Conservation (phyloP, 495 filamentous ascomycete species). For the Recurvomyces mirabilis region DNA sequence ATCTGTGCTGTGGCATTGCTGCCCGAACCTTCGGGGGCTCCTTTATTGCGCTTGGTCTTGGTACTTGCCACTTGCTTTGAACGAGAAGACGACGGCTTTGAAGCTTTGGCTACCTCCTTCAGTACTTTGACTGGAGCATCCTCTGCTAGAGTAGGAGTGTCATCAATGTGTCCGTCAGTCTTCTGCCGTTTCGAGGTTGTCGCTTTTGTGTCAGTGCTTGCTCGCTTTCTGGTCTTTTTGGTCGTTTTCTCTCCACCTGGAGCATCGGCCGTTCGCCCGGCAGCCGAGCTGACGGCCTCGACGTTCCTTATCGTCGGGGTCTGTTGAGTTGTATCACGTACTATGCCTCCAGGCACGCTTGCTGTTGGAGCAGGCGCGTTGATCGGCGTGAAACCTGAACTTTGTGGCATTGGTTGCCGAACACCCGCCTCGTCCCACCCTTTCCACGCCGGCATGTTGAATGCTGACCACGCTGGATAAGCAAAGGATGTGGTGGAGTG, state of each 20-base stretch:
- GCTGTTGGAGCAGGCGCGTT: slow-evolving; percentile 7
- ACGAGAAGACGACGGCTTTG: neutral
- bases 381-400: slow-evolving; percentile 13
- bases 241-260: no score
- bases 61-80: neutral
- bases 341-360: neutral
- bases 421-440: slow-evolving; percentile 3
- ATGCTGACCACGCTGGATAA: no score
- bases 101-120: neutral
- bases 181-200: slow-evolving; percentile 9
- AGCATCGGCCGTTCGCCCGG: no score
- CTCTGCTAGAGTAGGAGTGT: neutral
- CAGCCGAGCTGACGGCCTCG: no score
- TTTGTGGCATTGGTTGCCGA: neutral
- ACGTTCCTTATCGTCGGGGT: no score
- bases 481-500: neutral
- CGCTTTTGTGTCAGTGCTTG: neutral
- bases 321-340: no score
- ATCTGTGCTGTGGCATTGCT: no score
- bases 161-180: neutral
- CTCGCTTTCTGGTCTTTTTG: slow-evolving; percentile 9
- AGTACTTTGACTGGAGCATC: neutral
- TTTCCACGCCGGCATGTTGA: slow-evolving; percentile 11
- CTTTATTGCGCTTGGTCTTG: neutral
- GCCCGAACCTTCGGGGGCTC: no score